These are phyloP conservation scores for Tripterygium wilfordii DNA, from an alignment of 177 flowering plant species.

Conservation along the genomic window DNA sequence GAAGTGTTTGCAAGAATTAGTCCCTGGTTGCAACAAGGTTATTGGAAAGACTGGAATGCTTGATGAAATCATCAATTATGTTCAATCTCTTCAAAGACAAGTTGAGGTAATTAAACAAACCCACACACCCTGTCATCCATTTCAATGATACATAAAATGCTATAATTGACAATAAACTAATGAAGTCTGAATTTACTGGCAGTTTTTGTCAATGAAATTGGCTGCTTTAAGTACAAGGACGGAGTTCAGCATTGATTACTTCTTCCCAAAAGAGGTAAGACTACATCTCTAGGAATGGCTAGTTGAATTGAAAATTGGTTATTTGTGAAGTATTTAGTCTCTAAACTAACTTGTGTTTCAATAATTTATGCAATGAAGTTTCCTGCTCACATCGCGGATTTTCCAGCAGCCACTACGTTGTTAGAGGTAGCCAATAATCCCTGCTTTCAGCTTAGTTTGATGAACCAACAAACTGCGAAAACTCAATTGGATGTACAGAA, in stretches of 20 bases:
- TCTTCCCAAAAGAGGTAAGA: constrained; percentile 14
- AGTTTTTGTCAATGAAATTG: constrained; percentile 27
- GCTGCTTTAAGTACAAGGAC: constrained; percentile 14
- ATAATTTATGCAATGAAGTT: constrained; percentile 9
- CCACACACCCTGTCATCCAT: not conserved
- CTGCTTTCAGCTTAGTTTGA: constrained; percentile 5
- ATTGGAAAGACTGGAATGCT: constrained; percentile 43
- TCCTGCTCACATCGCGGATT: constrained; percentile 11
- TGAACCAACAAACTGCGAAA: constrained; percentile 1
- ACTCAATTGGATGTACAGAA: constrained; percentile 3
- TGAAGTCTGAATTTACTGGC: not conserved
- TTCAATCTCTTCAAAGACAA: constrained; percentile 43
- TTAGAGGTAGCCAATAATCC: constrained; percentile 9
- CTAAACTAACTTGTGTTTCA: constrained; percentile 9
- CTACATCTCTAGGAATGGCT: not conserved
- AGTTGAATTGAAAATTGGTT: not conserved
- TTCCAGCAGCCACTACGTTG: constrained; percentile 9
- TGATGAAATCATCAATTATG: constrained; percentile 43
- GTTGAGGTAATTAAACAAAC: constrained; percentile 21
- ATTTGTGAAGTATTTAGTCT: not conserved
- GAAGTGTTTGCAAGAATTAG: constrained; percentile 37
- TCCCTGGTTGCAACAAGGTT: constrained; percentile 35
- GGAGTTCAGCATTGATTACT: constrained; percentile 7
- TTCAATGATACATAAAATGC: no score
- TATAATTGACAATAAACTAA: not conserved